Conservation (phyloP, 2,329 filamentous ascomycete genomes). For the Fusarium sp. region DNA sequence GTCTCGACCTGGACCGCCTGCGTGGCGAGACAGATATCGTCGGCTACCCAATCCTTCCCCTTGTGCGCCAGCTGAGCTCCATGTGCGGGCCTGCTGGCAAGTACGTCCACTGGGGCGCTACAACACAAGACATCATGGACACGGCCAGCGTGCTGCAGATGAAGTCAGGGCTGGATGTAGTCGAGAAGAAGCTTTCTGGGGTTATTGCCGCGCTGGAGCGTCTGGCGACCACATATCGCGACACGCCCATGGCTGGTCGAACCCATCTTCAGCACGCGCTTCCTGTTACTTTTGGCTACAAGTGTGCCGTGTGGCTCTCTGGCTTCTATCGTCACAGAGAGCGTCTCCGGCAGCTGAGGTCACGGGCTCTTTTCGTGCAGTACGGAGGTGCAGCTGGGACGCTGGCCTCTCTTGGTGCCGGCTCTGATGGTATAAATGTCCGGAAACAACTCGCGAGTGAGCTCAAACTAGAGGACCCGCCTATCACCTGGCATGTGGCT, state of each 20-base stretch:
- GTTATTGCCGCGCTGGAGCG: conserved; percentile 54
- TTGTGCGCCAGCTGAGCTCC: conserved; percentile 56
- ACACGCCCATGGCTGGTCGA: conserved; percentile 65
- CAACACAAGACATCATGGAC: conserved; percentile 69
- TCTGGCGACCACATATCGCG: conserved; percentile 56
- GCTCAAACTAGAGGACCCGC: conserved; percentile 57
- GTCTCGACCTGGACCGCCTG: conserved; percentile 44
- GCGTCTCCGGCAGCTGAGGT: conserved; percentile 56
- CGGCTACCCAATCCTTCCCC: conserved; percentile 62
- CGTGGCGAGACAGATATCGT: conserved; percentile 63
- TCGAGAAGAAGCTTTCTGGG: conserved; percentile 55
- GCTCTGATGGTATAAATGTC: conserved; percentile 58
- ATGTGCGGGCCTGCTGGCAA: conserved; percentile 27
- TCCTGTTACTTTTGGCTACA: conserved; percentile 66
- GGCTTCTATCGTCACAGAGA: conserved; percentile 58
- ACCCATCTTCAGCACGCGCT: conserved; percentile 67
- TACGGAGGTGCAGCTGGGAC: conserved; percentile 66
- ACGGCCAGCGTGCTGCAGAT: conserved; percentile 63
- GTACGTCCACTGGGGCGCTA: conserved; percentile 67
- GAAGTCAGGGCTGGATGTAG: conserved; percentile 57
- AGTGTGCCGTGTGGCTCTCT: conserved; percentile 64
- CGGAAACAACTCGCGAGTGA: conserved; percentile 59
- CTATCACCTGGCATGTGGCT: conserved; percentile 66
- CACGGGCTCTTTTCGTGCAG: conserved; percentile 60
- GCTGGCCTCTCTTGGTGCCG: conserved; percentile 60